Evolutionary conservation across 257 asterid genomes (phyloP).

Genomic region (Gardenia jasminoides): DNA sequence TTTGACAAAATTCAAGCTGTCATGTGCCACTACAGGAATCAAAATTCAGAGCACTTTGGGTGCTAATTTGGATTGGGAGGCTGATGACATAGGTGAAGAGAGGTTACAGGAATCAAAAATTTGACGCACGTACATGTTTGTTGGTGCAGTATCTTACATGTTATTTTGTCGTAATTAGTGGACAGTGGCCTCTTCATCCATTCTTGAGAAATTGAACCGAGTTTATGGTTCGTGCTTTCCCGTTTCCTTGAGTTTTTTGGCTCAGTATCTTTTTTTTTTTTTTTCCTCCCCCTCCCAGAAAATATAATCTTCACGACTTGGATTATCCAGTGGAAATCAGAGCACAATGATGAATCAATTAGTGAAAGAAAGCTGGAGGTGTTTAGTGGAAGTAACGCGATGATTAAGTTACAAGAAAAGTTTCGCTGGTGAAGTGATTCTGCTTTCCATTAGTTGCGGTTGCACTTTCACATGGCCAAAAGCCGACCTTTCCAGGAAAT

Average conservation of each 20-base stretch:
- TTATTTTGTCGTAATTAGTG: no score
- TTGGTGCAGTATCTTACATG: no score
- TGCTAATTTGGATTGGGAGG: not conserved
- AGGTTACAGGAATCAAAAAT: not conserved
- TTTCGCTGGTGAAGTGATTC: not conserved
- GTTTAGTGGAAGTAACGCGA: conserved; percentile 10
- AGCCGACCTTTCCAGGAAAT: conserved; percentile 2
- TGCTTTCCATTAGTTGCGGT: conserved; percentile 4
- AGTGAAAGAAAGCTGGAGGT: conserved; percentile 17
- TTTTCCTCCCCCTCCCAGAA: not conserved
- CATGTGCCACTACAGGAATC: not conserved
- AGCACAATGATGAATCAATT: conserved; percentile 22
- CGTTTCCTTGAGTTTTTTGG: not conserved
- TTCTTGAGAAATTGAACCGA: no score
- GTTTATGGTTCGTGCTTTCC: no score
- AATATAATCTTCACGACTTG: not conserved
- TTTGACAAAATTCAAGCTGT: not conserved
- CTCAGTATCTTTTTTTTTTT: not conserved
- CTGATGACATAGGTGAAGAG: not conserved
- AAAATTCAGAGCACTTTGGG: not conserved
- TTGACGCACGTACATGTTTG: no score
- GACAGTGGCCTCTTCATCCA: no score
- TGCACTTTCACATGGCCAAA: conserved; percentile 14
- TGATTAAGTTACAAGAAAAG: not conserved
- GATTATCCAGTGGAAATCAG: not conserved